Percentiles rank a stretch among this genome's conserved stretches.
Evolutionary conservation across 1,139 yeast genomes (phyloP).

Genomic region (Trichomonascaceae sp.): DNA sequence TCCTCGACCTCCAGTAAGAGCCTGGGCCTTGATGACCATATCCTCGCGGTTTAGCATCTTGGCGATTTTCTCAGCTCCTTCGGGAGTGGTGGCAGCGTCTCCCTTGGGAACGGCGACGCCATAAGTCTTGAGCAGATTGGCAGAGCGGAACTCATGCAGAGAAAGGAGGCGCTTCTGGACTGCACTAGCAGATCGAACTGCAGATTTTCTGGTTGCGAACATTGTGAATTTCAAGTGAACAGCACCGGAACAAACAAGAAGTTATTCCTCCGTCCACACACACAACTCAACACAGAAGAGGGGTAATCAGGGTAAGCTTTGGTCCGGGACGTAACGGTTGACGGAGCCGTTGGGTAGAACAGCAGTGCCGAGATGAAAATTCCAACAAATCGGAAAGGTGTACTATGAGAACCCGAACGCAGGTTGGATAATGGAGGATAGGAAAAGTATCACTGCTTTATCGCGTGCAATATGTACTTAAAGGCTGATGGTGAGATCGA

Average conservation of each 20-base stretch:
- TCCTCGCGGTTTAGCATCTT: slow-evolving; percentile 52
- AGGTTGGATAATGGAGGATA: too few species aligned
- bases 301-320: not conserved
- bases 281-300: not conserved
- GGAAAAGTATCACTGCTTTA: too few species aligned
- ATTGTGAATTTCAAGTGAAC: not conserved
- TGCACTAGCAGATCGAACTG: not conserved
- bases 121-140: slow-evolving; percentile 64
- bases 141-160: slow-evolving; percentile 93
- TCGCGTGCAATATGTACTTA: too few species aligned
- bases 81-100: slow-evolving; percentile 78
- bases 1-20: slow-evolving; percentile 99
- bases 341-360: too few species aligned
- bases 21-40: slow-evolving; percentile 95
- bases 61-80: slow-evolving; percentile 78
- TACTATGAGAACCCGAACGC: too few species aligned
- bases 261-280: too few species aligned
- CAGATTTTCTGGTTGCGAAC: slow-evolving; percentile 2
- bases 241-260: too few species aligned
- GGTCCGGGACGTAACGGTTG: too few species aligned
- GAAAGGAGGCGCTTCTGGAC: slow-evolving; percentile 49
- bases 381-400: too few species aligned
- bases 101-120: slow-evolving; percentile 91
- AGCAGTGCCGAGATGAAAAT: too few species aligned
- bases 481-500: too few species aligned